These are phyloP conservation scores for Fusarium papillatum DNA, from an alignment of 2,329 filamentous ascomycete genomes.

Conservation along the genomic window DNA sequence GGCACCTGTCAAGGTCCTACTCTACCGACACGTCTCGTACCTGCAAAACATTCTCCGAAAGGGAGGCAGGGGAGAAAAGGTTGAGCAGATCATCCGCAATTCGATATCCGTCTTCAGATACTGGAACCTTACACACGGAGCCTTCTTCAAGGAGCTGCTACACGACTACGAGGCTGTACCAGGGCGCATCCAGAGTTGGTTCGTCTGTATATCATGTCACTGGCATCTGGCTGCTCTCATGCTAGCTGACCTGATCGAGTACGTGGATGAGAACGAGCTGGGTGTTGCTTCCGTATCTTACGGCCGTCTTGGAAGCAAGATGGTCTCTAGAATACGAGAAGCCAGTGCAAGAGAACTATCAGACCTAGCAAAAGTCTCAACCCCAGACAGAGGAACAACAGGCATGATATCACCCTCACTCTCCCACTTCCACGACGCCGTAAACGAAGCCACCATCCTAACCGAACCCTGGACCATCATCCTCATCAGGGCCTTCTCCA, in stretches of 20 bases:
- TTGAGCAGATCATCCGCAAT: slow-evolving; percentile 63
- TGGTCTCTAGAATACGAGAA: slow-evolving; percentile 56
- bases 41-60: slow-evolving; percentile 65
- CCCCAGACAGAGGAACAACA: slow-evolving; percentile 41
- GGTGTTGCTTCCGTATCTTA: slow-evolving; percentile 35
- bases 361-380: slow-evolving; percentile 61
- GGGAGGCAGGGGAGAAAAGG: slow-evolving; percentile 46
- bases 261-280: slow-evolving; percentile 57
- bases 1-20: slow-evolving; percentile 69
- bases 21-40: slow-evolving; percentile 65
- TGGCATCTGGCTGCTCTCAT: slow-evolving; percentile 70
- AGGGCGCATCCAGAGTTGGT: slow-evolving; percentile 69
- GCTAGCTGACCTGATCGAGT: slow-evolving; percentile 65
- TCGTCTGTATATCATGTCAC: slow-evolving; percentile 67
- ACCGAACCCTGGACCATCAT: slow-evolving; percentile 73
- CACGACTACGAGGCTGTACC: slow-evolving; percentile 62
- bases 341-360: slow-evolving; percentile 60
- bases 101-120: slow-evolving; percentile 64
- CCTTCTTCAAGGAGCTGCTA: slow-evolving; percentile 65
- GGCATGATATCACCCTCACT: slow-evolving; percentile 38
- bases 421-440: slow-evolving; percentile 63
- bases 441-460: slow-evolving; percentile 66
- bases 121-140: slow-evolving; percentile 65
- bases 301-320: slow-evolving; percentile 43
- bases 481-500: slow-evolving; percentile 65